phyloP scores from a whole-genome alignment of 768 basidiomycete genomes.

The Podaxis sp. region DNA sequence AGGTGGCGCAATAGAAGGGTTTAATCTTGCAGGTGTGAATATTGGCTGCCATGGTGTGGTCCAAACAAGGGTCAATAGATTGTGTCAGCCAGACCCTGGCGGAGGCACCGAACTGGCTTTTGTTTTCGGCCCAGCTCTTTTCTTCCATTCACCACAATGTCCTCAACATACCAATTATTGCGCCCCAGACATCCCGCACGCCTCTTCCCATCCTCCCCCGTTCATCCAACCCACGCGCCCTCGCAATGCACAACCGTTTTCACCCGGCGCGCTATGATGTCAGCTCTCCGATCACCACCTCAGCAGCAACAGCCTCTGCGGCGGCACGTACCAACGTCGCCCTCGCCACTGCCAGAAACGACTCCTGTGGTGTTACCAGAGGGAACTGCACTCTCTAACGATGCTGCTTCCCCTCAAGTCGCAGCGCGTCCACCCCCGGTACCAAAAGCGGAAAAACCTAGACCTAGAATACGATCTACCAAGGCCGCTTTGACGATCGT shows the following conservation, averaged over 20 bases:
- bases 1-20: neutral
- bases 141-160: conserved; percentile 6
- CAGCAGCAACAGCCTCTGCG: conserved; percentile 34
- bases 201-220: conserved; percentile 25
- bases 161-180: conserved; percentile 13
- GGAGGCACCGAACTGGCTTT: neutral
- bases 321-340: conserved; percentile 16
- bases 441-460: conserved; percentile 58
- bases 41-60: conserved; percentile 22
- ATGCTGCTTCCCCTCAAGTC: conserved; percentile 66
- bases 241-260: conserved; percentile 29
- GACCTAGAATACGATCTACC: conserved; percentile 62
- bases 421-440: conserved; percentile 68
- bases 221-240: conserved; percentile 27
- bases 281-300: conserved; percentile 43
- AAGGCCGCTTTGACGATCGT: conserved; percentile 81
- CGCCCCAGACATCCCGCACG: conserved; percentile 15
- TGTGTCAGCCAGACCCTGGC: conserved; percentile 9
- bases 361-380: conserved; percentile 12
- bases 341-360: conserved; percentile 6
- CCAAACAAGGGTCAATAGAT: conserved; percentile 22
- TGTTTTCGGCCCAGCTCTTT: neutral
- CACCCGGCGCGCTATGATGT: conserved; percentile 63
- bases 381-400: conserved; percentile 33
- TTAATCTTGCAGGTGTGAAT: conserved; percentile 13